A percentile compares a stretch with the other conserved stretches of the same genome.
Conservation (phyloP, 768 basidiomycete species). For the Pleurotus sapidus region DNA sequence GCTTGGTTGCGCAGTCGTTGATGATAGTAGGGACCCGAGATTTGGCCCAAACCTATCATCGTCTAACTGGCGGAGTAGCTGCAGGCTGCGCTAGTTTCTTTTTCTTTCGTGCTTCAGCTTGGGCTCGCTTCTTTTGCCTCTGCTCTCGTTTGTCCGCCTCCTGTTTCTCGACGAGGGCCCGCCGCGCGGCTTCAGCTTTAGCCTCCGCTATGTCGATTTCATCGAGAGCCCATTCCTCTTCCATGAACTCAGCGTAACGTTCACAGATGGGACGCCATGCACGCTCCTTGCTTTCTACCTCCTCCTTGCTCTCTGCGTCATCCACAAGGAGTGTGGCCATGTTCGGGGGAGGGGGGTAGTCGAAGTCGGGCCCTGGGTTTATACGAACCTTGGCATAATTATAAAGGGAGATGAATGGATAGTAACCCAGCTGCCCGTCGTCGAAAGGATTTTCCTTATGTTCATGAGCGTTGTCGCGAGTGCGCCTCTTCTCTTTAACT, state of each 20-base stretch:
- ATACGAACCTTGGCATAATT: conserved; percentile 81
- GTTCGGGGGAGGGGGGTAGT: conserved; percentile 74
- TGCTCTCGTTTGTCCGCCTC: conserved; percentile 51
- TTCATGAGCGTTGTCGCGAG: conserved; percentile 67
- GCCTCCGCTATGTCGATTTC: conserved; percentile 74
- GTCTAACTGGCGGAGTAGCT: conserved; percentile 14
- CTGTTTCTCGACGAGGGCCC: conserved; percentile 34
- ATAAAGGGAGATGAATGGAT: conserved; percentile 91
- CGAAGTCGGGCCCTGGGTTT: conserved; percentile 89
- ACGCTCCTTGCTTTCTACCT: conserved; percentile 27
- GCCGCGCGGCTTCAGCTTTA: conserved; percentile 36
- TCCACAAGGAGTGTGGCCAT: conserved; percentile 62
- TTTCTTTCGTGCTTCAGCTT: conserved; percentile 50
- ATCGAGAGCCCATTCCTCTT: conserved; percentile 78
- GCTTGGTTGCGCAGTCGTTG: conserved; percentile 29
- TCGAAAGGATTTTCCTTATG: conserved; percentile 86
- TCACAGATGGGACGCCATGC: conserved; percentile 83
- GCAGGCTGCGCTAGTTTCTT: conserved; percentile 39
- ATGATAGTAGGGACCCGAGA: conserved; percentile 6
- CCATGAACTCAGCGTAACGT: conserved; percentile 81
- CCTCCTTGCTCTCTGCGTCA: conserved; percentile 13
- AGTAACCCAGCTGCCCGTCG: conserved; percentile 94
- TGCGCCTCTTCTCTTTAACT: conserved; percentile 59
- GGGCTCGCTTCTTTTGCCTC: conserved; percentile 46
- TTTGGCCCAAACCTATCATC: conserved; percentile 17